Evolutionary conservation across 192 early-diverging fungal species (phyloP).

Genomic region (Spizellomyces punctatus): DNA sequence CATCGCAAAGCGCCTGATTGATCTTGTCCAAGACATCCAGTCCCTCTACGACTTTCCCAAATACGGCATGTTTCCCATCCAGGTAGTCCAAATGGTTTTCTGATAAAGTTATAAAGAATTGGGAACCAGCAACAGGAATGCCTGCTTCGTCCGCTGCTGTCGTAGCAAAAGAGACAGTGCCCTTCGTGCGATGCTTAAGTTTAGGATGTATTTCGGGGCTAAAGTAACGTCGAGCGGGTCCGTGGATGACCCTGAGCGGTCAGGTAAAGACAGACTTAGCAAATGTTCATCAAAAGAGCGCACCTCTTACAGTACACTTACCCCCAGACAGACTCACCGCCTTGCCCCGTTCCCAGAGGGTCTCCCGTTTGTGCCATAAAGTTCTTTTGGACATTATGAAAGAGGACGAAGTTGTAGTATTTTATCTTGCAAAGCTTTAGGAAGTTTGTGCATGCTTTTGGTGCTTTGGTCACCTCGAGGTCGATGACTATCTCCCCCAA

Average conservation of each 20-base stretch:
- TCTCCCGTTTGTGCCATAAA: slow-evolving; percentile 82
- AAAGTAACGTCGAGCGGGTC: slow-evolving; percentile 64
- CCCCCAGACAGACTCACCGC: slow-evolving; percentile 74
- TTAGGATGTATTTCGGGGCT: slow-evolving; percentile 78
- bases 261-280: not conserved
- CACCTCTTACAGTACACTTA: slow-evolving; percentile 24
- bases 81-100: slow-evolving; percentile 76
- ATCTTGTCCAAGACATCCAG: slow-evolving; percentile 83
- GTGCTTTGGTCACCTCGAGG: slow-evolving; percentile 73
- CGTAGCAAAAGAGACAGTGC: slow-evolving; percentile 77
- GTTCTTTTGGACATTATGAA: slow-evolving; percentile 79
- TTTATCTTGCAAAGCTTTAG: slow-evolving; percentile 89
- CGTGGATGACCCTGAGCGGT: slow-evolving; percentile 51
- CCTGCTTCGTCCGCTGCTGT: slow-evolving; percentile 39
- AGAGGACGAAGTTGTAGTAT: slow-evolving; percentile 81
- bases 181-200: slow-evolving; percentile 74
- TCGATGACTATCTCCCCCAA: slow-evolving; percentile 89
- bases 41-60: slow-evolving; percentile 89
- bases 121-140: slow-evolving; percentile 61
- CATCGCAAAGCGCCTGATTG: slow-evolving; percentile 71
- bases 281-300: slow-evolving; percentile 5
- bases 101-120: slow-evolving; percentile 83
- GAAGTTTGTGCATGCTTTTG: slow-evolving; percentile 74
- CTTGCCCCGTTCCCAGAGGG: slow-evolving; percentile 70
- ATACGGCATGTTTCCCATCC: slow-evolving; percentile 81